phyloP scores from a whole-genome alignment of 2,329 filamentous ascomycete species.

The Xylariaceae sp. region DNA sequence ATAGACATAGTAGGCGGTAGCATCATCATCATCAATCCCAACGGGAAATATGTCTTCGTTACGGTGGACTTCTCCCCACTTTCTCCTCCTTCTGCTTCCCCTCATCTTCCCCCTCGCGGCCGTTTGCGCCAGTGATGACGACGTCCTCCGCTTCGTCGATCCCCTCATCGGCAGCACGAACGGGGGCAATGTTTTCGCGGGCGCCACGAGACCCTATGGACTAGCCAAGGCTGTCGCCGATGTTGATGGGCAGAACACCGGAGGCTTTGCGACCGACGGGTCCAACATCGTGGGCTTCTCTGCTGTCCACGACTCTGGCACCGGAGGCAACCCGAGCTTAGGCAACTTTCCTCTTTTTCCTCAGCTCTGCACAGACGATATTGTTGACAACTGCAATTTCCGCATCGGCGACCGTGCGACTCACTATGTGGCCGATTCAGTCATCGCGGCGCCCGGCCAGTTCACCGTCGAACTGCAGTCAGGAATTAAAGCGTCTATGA shows the following conservation, averaged over 20 bases:
- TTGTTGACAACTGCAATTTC: conserved; percentile 63
- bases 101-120: conserved; percentile 22
- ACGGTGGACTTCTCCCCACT: conserved; percentile 21
- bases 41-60: conserved; percentile 4
- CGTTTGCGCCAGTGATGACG: conserved; percentile 24
- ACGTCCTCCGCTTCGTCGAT: conserved; percentile 44
- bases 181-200: conserved; percentile 64
- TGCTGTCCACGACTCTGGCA: conserved; percentile 52
- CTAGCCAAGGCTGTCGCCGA: conserved; percentile 63
- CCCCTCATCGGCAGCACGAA: conserved; percentile 61
- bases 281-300: conserved; percentile 57
- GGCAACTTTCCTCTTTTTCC: conserved; percentile 56
- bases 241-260: conserved; percentile 52
- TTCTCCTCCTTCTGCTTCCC: conserved; percentile 17
- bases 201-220: conserved; percentile 60
- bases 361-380: conserved; percentile 50
- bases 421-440: conserved; percentile 47
- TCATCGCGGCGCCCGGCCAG: conserved; percentile 59
- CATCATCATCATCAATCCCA: neutral
- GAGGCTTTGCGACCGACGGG: conserved; percentile 54
- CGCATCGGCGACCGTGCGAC: conserved; percentile 52
- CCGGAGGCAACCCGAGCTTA: conserved; percentile 51
- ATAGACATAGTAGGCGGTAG: neutral
- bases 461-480: conserved; percentile 62
- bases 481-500: conserved; percentile 63